Evolutionary conservation across 176 grass and related monocot genomes (phyloP).

Genomic region (Cymbopogon citratus): DNA sequence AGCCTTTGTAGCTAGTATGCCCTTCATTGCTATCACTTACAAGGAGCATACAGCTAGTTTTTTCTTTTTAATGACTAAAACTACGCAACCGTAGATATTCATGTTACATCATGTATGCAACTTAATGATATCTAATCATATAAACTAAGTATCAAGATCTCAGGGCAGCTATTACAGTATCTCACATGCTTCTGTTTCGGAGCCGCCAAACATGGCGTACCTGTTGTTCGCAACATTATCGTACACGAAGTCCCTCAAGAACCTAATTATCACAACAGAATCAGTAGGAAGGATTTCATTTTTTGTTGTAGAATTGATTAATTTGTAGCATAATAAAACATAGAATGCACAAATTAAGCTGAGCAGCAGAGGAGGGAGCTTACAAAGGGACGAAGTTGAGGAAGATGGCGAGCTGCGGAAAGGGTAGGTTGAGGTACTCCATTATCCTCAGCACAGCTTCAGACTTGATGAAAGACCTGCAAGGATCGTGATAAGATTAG

Average conservation of each 20-base stretch:
- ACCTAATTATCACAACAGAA: slow-evolving; percentile 28
- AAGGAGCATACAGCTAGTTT: background rate
- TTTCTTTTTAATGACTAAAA: background rate
- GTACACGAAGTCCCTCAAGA: slow-evolving; percentile 77
- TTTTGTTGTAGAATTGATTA: background rate
- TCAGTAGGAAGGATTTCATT: background rate
- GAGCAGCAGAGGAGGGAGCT: slow-evolving; percentile 4
- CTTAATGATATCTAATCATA: slow-evolving; percentile 1
- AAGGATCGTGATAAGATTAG: background rate
- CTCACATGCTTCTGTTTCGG: slow-evolving; percentile 73
- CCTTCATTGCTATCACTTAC: background rate
- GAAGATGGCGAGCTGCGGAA: slow-evolving; percentile 69
- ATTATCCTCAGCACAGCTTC: slow-evolving; percentile 92
- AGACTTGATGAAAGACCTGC: slow-evolving; percentile 86
- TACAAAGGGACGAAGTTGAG: slow-evolving; percentile 65
- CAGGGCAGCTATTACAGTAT: slow-evolving; percentile 35
- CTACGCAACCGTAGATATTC: background rate
- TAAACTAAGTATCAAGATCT: background rate
- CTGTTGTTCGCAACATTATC: slow-evolving; percentile 79
- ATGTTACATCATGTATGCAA: slow-evolving; percentile 15
- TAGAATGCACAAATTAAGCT: background rate
- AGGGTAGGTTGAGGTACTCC: slow-evolving; percentile 80
- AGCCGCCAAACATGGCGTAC: slow-evolving; percentile 62
- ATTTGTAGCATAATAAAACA: background rate
- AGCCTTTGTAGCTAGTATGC: background rate